Evolutionary conservation across 1,284 basidiomycete genomes (phyloP), one percentile per base, ranked within the genome.

Genomic region (Neotropicomus parvogracilis): DNA sequence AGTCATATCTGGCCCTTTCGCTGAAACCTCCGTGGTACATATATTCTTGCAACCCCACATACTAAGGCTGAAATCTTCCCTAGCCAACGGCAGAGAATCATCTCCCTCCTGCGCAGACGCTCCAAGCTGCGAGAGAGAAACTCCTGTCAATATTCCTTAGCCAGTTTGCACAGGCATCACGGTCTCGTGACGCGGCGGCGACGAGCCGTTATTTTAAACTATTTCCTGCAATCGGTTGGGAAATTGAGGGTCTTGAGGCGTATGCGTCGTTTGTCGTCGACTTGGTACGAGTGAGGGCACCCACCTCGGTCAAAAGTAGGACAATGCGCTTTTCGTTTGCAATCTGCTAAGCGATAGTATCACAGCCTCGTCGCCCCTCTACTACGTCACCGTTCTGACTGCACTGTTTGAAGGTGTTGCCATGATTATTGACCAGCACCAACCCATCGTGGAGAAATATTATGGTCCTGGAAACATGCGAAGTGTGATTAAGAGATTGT

Each of bases 401-500:
- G 85, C 88, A 2, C 77, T 99, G 1, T 95, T 98, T 57, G 97
- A 99, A 70, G 89, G 88, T 46, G 87, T 99, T 36, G 97, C 95
- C 1, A 83, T 91, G 72, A 93, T 99, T 53, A 86, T 99, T 34
- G 94, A 95, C 60, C 94, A 97, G 63, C 97, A 99, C 65, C 94
- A 97, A 61, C 91, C 94, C 1, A 83, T 99, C 1, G 95, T 99
- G 1, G 95, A 98, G 66, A 95, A 95, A 68, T 97, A 99, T 67
- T 99, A 99, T 60, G 97, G 94, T 0, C 60, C 68, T 5, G 88
- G 91, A 1, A 87, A 88, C 62, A 97, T 97, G 94, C 72, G 75
- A 26, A 78, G 72, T 17, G 94, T 99, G 13, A 80, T 95, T 3
- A 74, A 78, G 13, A 77, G 84, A 33, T 73, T 99, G 6, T 70